A percentile compares a stretch with the other conserved stretches of the same genome.
Evolutionary conservation across 1,284 basidiomycete species (phyloP).

Genomic region (Cryptococcus floricola): DNA sequence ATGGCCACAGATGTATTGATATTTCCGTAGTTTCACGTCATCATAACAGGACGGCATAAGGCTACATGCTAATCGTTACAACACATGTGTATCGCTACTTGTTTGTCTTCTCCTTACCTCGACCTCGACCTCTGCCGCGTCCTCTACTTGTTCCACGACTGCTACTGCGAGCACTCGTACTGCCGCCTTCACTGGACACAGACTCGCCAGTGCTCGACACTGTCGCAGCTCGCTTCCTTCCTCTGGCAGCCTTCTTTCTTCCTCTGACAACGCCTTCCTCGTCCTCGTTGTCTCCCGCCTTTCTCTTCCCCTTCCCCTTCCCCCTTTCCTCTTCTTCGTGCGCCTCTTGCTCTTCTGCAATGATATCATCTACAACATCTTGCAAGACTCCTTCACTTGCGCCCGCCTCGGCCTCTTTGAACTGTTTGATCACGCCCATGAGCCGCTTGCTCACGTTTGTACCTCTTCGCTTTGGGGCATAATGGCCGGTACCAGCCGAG

Average conservation of each 20-base stretch:
- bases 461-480: constrained; percentile 66
- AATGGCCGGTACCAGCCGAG: constrained; percentile 54
- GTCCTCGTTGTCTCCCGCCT: constrained; percentile 1
- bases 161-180: constrained; percentile 6
- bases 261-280: neutral
- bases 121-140: constrained; percentile 9
- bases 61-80: constrained; percentile 8
- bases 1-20: neutral
- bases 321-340: constrained; percentile 15
- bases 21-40: neutral
- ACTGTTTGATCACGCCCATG: constrained; percentile 82
- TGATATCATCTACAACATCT: constrained; percentile 42
- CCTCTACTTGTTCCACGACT: constrained; percentile 8
- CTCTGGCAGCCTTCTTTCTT: neutral
- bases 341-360: constrained; percentile 28
- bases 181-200: neutral
- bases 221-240: constrained; percentile 7
- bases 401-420: constrained; percentile 57
- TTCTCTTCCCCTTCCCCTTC: constrained; percentile 6
- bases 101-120: constrained; percentile 1
- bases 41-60: neutral
- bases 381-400: constrained; percentile 22
- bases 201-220: constrained; percentile 2
- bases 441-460: constrained; percentile 69
- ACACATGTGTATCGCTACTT: constrained; percentile 3